Evolutionary conservation across 495 filamentous ascomycete genomes (phyloP).

Genomic region (Penicillium soppii): DNA sequence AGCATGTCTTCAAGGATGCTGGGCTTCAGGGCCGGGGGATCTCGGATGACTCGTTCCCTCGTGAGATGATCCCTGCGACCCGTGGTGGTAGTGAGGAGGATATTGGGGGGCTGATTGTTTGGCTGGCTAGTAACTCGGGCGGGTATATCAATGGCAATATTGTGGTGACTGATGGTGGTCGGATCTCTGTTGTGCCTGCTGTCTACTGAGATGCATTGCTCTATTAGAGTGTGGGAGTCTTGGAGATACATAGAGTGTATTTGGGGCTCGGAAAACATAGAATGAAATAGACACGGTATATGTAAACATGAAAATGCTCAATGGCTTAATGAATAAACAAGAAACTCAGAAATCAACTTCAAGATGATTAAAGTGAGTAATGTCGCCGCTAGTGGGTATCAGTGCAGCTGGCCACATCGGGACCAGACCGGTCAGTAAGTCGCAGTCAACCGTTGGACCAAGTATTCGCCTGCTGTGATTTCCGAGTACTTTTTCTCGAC

Average conservation of each 20-base stretch:
- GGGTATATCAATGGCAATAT: slow-evolving; percentile 60
- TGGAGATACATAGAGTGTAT: not conserved
- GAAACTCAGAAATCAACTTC: no score
- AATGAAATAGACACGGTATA: no score
- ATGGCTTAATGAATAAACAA: no score
- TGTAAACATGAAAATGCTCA: no score
- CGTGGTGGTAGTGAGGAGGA: slow-evolving; percentile 58
- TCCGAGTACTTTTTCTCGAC: slow-evolving; percentile 74
- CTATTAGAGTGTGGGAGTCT: not conserved
- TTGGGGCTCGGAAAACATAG: not conserved
- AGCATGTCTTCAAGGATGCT: slow-evolving; percentile 20
- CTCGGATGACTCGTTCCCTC: slow-evolving; percentile 43
- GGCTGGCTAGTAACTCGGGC: slow-evolving; percentile 60
- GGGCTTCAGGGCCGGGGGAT: slow-evolving; percentile 20
- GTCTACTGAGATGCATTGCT: slow-evolving; percentile 35
- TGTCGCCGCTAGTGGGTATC: no score
- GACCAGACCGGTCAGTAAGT: slow-evolving; percentile 52
- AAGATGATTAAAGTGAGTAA: no score
- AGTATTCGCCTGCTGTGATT: slow-evolving; percentile 78
- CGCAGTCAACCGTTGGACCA: slow-evolving; percentile 73
- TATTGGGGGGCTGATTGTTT: slow-evolving; percentile 62
- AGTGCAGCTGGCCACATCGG: not conserved
- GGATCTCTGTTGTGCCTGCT: slow-evolving; percentile 46
- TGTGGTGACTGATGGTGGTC: slow-evolving; percentile 59
- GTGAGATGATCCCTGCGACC: slow-evolving; percentile 49